phyloP scores from a whole-genome alignment of 2,329 filamentous ascomycete species.

The Aureobasidium sp. region DNA sequence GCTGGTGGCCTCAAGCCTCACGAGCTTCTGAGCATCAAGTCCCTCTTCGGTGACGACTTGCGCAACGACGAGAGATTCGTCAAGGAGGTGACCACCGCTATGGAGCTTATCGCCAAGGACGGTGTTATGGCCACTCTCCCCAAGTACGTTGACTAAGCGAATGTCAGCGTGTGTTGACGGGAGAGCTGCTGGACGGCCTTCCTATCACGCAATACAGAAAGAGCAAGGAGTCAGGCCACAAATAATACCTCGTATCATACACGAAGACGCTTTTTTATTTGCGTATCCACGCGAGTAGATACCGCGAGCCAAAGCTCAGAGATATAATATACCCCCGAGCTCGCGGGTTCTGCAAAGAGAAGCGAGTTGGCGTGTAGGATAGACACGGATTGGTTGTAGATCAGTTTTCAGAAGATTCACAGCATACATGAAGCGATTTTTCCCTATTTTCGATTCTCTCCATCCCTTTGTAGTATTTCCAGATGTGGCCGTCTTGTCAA shows the following conservation, averaged over 20 bases:
- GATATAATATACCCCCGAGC: slow-evolving; percentile 9
- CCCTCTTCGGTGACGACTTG: slow-evolving; percentile 47
- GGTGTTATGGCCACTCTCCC: slow-evolving; percentile 45
- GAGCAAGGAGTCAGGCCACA: neutral
- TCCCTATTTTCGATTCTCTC: neutral
- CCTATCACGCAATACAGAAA: neutral
- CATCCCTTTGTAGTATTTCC: neutral
- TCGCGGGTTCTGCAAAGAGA: neutral
- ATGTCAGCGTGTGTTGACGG: neutral
- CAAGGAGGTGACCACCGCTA: slow-evolving; percentile 39
- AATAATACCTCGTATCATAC: neutral
- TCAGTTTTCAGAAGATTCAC: neutral
- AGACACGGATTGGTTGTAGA: neutral
- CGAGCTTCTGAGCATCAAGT: slow-evolving; percentile 40
- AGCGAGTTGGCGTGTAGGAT: neutral
- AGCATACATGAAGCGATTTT: slow-evolving; percentile 4
- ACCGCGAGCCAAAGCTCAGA: slow-evolving; percentile 2
- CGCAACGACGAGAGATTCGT: slow-evolving; percentile 43
- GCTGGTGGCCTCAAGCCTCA: slow-evolving; percentile 38
- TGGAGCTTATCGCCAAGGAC: slow-evolving; percentile 42
- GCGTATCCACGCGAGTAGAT: neutral
- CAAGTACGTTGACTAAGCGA: slow-evolving; percentile 33
- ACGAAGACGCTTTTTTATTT: neutral
- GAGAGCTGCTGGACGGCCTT: neutral
- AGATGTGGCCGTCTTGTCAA: neutral